Conservation (phyloP, 768 basidiomycete species). For the Sarcodon aspratus region DNA sequence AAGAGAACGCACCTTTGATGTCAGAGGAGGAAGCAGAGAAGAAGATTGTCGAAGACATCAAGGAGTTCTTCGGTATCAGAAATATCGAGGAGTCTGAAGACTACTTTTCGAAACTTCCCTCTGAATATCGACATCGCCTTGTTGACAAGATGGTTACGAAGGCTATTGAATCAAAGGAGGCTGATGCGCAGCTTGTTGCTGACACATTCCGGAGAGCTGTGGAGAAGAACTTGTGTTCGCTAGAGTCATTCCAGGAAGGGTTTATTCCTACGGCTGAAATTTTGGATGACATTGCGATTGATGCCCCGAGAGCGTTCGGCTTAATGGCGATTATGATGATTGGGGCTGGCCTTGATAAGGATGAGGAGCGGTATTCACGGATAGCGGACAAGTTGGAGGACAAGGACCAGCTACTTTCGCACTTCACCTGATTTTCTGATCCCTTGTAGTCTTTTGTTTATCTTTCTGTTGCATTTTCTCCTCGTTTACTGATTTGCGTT, state of each 20-base stretch:
- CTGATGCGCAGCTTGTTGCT: slow-evolving; percentile 67
- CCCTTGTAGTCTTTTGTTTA: slow-evolving; percentile 30
- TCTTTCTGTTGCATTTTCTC: slow-evolving; percentile 7
- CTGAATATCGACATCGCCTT: slow-evolving; percentile 48
- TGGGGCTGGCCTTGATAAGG: slow-evolving; percentile 46
- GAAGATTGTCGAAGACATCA: slow-evolving; percentile 72
- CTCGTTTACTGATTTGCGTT: slow-evolving; percentile 3
- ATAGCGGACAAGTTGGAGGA: slow-evolving; percentile 54
- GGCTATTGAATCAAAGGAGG: slow-evolving; percentile 75
- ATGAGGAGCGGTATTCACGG: slow-evolving; percentile 43
- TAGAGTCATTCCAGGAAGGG: slow-evolving; percentile 62
- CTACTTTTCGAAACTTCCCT: slow-evolving; percentile 70
- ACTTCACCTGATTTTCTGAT: slow-evolving; percentile 40
- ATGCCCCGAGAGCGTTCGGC: slow-evolving; percentile 78
- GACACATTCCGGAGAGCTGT: slow-evolving; percentile 58
- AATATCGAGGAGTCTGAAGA: slow-evolving; percentile 80
- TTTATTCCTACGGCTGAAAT: slow-evolving; percentile 59
- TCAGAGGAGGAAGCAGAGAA: slow-evolving; percentile 55
- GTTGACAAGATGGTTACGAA: slow-evolving; percentile 60
- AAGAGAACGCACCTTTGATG: slow-evolving; percentile 31
- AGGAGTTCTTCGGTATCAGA: slow-evolving; percentile 81
- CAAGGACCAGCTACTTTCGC: slow-evolving; percentile 44
- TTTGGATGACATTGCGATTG: slow-evolving; percentile 83
- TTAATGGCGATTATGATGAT: slow-evolving; percentile 68
- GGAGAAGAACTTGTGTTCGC: slow-evolving; percentile 46